Base-by-base conservation (phyloP, 2,329 filamentous ascomycete species). In the Pseudogymnoascus sp. region DNA sequence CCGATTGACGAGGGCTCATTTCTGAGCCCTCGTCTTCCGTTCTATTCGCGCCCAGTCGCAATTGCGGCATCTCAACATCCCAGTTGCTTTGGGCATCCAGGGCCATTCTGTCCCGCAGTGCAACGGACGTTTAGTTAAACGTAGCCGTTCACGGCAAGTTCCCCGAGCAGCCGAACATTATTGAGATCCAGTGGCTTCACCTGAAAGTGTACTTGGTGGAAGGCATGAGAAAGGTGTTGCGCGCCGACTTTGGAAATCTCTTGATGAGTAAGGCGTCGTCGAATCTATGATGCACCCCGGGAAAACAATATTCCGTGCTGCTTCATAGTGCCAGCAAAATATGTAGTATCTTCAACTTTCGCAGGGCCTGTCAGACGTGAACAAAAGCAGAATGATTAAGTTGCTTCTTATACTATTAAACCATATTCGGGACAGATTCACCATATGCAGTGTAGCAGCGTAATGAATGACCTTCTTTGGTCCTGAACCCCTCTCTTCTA, bases 81-180 rank as follows among this genome's bases (percentile, higher is more conserved):
- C 69, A 72, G 62, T 72, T 72, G 51, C 65, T 68, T 63, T 72
- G 70, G 3, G 68, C 65, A 51, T 72, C 70, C 21, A 72, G 67
- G 25, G 70, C 70, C 64, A 68, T 70, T 44, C 9, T 55, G 48
- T 13, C 48, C 5, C n/a, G 15, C 7, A 35, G 15, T 55, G 17
- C 48, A 55, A 17, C 29, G 29, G 15, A n/a, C n/a, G 29, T 55
- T 55, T 9, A 55, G 44, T 17, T 15, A 55, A 29, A 51, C 13
- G 44, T 31, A 29, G 48, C 48, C 48, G 29, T 15, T 55, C 48
- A 55, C 48, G 48, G 48, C 48, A 3, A 35, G 48, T 55, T 55
- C 9, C 48, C 48, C 15, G 48, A 55, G 29, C 48, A 55, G 48
- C 48, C 48, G 4, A 55, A 55, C 48, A 55, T 55, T 33, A 33